Conservation (phyloP, 2,329 filamentous ascomycete species). For the Pestalotiopsis sp. region DNA sequence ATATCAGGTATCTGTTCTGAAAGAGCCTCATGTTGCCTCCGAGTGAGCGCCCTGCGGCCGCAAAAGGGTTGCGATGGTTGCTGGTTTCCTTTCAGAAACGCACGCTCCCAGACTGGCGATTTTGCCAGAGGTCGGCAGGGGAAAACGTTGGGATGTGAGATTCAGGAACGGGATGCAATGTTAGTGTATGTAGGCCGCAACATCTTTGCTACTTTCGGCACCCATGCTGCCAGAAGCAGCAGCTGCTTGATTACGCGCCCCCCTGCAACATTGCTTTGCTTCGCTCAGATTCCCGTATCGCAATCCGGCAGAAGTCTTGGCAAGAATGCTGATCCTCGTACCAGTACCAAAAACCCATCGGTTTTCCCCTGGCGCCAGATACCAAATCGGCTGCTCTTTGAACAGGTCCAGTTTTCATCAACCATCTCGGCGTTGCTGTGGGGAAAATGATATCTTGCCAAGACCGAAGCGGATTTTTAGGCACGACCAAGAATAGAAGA, state of each 20-base stretch:
- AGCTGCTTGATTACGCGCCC: neutral
- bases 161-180: no score
- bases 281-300: no score
- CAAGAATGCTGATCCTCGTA: neutral
- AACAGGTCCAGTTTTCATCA: neutral
- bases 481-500: neutral
- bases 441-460: neutral
- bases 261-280: neutral
- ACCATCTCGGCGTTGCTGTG: neutral
- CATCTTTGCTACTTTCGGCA: no score
- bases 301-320: neutral
- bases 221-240: no score
- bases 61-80: no score
- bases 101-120: no score
- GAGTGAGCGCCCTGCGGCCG: neutral
- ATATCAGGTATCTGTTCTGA: slow-evolving; percentile 17
- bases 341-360: neutral
- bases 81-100: no score
- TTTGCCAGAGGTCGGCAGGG: no score
- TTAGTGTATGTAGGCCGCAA: no score
- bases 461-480: neutral
- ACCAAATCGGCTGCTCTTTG: neutral
- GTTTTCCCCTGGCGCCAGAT: neutral
- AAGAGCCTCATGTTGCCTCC: slow-evolving; percentile 7
- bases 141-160: no score